Evolutionary conservation across 2,329 filamentous ascomycete genomes (phyloP), one percentile per base, ranked within the genome.

Genomic region (Hirsutella minnesotensis): DNA sequence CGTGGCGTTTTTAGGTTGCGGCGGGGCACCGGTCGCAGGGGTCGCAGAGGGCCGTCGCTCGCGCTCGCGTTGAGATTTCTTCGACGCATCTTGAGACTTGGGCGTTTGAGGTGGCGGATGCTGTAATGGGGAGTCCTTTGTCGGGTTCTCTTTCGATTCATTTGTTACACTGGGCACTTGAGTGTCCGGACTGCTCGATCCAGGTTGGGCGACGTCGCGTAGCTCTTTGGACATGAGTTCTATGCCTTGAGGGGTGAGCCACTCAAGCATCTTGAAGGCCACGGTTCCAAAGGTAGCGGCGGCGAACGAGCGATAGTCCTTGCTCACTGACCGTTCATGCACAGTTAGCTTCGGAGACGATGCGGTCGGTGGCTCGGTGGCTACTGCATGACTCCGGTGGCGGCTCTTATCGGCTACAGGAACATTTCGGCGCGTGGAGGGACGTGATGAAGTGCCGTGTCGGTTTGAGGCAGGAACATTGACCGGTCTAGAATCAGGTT

Each of bases 231-330:
- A 63, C 60, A 78, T 68, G 9, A 65, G 62, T 18, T 69, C 66
- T 4, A 78, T 55, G n/a, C 68, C 71, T 43, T 68, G 67, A 0
- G 77, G 77, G 2, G 77, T 78, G n/a, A 83, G 61, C 79, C 78
- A 83, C 55, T 83, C 79, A 3, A 83, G 53, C 77, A 83, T 83
- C 52, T 79, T 81, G 57, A 83, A 79, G 10, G 80, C 73, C 10
- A 75, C 73, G 0, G 79, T 81, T 7, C 72, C 77, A 51, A 83
- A 82, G 8, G 81, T 63, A 48, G 79, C 79, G 7, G 75, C 75
- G 8, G 75, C 71, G 52, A 79, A 77, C 0, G 75, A 79, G 5
- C 75, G 66, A 49, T 79, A 70, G 47, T 79, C 75, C 46, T 73
- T 76, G 49, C 61, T 71, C 10, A 63, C 54, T 2, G 68, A 64